Conservation (phyloP, 352 stramenopile genomes). For the Phytophthora pini region DNA sequence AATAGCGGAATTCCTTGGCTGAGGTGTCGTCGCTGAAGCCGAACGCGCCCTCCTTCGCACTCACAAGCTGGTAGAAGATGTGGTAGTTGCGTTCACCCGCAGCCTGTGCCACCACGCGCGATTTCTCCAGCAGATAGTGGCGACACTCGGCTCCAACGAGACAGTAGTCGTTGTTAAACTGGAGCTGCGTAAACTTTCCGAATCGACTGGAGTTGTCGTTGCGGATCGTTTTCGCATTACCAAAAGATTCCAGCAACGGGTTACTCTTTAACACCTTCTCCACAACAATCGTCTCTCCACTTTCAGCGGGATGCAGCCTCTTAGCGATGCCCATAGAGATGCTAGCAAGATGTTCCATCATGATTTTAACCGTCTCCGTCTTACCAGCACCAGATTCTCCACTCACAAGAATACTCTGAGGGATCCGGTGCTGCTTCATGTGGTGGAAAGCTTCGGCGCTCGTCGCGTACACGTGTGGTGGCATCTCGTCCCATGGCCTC, state of each 20-base stretch:
- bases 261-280: slow-evolving; percentile 92
- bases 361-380: slow-evolving; percentile 97
- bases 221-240: slow-evolving; percentile 92
- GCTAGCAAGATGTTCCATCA: slow-evolving; percentile 95
- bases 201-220: slow-evolving; percentile 97
- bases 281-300: slow-evolving; percentile 76
- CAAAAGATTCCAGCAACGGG: slow-evolving; percentile 90
- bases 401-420: slow-evolving; percentile 93
- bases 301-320: slow-evolving; percentile 64
- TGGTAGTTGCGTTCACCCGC: slow-evolving; percentile 97
- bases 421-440: slow-evolving; percentile 75
- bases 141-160: slow-evolving; percentile 90
- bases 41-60: slow-evolving; percentile 63
- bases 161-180: slow-evolving; percentile 90
- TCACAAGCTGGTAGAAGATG: slow-evolving; percentile 97
- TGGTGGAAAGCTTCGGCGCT: slow-evolving; percentile 85
- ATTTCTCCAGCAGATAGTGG: slow-evolving; percentile 98
- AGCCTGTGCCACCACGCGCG: slow-evolving; percentile 92
- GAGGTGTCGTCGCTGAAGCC: slow-evolving; percentile 55
- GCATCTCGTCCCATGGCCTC: slow-evolving; percentile 67
- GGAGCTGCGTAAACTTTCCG: slow-evolving; percentile 95
- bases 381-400: slow-evolving; percentile 95
- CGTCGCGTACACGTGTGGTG: slow-evolving; percentile 92
- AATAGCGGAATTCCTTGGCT: slow-evolving; percentile 69
- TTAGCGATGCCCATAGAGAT: slow-evolving; percentile 77